phyloP scores from a whole-genome alignment of 2,329 filamentous ascomycete species.

The Lasiodiplodia theobromae region DNA sequence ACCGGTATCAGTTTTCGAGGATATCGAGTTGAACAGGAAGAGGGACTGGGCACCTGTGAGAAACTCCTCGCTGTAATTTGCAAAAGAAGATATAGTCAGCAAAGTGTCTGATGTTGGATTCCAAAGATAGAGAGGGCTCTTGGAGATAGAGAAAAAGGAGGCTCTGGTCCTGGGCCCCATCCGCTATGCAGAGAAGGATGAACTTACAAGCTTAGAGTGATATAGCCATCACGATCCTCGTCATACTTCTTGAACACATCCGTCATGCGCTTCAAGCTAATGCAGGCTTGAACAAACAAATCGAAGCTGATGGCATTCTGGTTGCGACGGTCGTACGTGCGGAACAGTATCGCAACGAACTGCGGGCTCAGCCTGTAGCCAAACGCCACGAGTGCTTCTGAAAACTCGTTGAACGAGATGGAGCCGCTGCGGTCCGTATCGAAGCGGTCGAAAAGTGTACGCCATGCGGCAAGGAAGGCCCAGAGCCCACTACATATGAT shows the following conservation, averaged over 20 bases:
- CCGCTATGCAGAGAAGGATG: slow-evolving; percentile 1
- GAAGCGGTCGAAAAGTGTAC: slow-evolving; percentile 92
- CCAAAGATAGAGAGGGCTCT: background rate
- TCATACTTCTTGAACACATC: slow-evolving; percentile 99
- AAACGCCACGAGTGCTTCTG: slow-evolving; percentile 87
- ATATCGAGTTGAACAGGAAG: slow-evolving; percentile 62
- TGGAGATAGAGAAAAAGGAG: background rate
- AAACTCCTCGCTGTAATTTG: slow-evolving; percentile 57
- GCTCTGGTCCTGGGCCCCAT: background rate
- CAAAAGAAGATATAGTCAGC: slow-evolving; percentile 1
- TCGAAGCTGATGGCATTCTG: slow-evolving; percentile 72
- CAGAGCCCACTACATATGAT: slow-evolving; percentile 72
- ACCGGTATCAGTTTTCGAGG: slow-evolving; percentile 58
- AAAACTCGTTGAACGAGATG: slow-evolving; percentile 87
- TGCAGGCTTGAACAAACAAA: slow-evolving; percentile 96
- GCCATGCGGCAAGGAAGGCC: slow-evolving; percentile 95
- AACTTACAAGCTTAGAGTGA: slow-evolving; percentile 63
- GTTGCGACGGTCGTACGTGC: slow-evolving; percentile 74
- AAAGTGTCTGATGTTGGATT: background rate
- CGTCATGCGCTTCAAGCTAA: slow-evolving; percentile 96
- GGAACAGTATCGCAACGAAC: slow-evolving; percentile 86
- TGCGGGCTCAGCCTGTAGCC: slow-evolving; percentile 86
- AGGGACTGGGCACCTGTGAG: slow-evolving; percentile 63
- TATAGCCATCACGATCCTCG: slow-evolving; percentile 91
- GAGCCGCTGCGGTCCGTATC: slow-evolving; percentile 86